These are phyloP conservation scores for Flaveria robusta DNA, from an alignment of 129 eudicot genomes.

Conservation along the genomic window DNA sequence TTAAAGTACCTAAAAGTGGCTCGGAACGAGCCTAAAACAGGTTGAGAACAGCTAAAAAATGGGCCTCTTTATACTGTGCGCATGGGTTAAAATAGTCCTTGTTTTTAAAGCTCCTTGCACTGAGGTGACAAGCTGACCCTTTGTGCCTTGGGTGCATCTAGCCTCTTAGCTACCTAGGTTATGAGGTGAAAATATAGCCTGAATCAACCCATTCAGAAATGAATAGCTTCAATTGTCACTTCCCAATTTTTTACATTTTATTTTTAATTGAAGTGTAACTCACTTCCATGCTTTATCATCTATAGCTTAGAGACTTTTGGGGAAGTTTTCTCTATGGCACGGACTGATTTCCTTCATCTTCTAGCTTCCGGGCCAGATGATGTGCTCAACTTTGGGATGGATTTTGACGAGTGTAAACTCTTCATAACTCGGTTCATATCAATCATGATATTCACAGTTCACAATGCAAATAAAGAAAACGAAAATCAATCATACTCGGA, in stretches of 20 bases:
- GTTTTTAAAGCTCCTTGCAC: no score
- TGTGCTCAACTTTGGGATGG: constrained; percentile 59
- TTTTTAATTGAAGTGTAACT: constrained; percentile 5
- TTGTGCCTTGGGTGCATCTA: no score
- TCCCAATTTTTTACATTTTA: not conserved
- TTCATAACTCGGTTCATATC: constrained; percentile 68
- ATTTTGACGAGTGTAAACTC: constrained; percentile 63
- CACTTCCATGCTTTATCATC: constrained; percentile 3
- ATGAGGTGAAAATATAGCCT: not conserved
- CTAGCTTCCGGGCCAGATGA: constrained; percentile 70
- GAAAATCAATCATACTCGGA: constrained; percentile 88
- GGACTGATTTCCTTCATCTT: constrained; percentile 61
- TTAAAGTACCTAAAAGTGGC: no score
- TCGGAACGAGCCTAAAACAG: no score
- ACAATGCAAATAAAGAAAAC: constrained; percentile 68
- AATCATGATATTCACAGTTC: constrained; percentile 73
- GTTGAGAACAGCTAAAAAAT: no score
- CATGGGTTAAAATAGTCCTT: no score
- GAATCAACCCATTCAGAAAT: no score
- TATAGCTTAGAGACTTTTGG: constrained; percentile 88
- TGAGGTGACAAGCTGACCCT: no score
- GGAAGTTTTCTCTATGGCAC: constrained; percentile 65
- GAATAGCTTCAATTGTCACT: not conserved
- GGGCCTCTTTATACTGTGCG: no score
- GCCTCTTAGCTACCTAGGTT: not conserved